Percentiles rank a stretch among this genome's conserved stretches.
phyloP scores from a whole-genome alignment of 139 green algal species.

The Chlorella sp. region DNA sequence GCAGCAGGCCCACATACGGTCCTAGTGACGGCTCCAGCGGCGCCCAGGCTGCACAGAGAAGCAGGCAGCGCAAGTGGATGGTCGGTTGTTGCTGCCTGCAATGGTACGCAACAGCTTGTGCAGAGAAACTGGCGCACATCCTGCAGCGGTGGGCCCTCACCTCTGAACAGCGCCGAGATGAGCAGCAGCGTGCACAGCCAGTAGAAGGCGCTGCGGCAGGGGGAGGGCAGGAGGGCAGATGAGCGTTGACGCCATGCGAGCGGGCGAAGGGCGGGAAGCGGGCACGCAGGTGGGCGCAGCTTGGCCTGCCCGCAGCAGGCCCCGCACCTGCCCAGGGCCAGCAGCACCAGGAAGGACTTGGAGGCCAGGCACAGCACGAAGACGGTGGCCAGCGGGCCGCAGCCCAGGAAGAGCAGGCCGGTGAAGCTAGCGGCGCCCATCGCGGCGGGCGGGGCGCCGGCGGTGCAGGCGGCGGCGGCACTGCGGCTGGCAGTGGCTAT shows the following conservation, averaged over 20 bases:
- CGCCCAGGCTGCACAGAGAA: conserved; percentile 36
- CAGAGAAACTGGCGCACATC: too few species aligned
- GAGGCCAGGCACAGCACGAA: conserved; percentile 32
- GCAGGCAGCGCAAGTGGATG: neutral
- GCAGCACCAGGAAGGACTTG: conserved; percentile 49
- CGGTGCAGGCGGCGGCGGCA: neutral
- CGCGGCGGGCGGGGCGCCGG: neutral
- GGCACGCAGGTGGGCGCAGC: too few species aligned
- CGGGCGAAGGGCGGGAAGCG: too few species aligned
- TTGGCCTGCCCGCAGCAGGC: neutral
- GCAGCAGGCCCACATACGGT: conserved; percentile 25
- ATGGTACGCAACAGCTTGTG: too few species aligned
- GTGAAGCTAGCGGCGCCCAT: conserved; percentile 40
- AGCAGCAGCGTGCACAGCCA: conserved; percentile 55
- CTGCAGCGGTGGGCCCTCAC: neutral
- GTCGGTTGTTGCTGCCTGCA: neutral
- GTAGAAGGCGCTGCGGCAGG: conserved; percentile 44
- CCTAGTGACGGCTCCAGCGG: conserved; percentile 32
- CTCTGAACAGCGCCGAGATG: conserved; percentile 49
- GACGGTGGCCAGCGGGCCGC: conserved; percentile 29
- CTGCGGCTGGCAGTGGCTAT: neutral
- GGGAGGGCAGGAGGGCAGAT: too few species aligned
- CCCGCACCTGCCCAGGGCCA: conserved; percentile 33
- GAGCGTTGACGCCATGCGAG: too few species aligned
- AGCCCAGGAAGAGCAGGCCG: conserved; percentile 42